A percentile compares a stretch with the other conserved stretches of the same genome.
Evolutionary conservation across 306 rosid species (phyloP).

Genomic region (Pterocarpus macrocarpus): DNA sequence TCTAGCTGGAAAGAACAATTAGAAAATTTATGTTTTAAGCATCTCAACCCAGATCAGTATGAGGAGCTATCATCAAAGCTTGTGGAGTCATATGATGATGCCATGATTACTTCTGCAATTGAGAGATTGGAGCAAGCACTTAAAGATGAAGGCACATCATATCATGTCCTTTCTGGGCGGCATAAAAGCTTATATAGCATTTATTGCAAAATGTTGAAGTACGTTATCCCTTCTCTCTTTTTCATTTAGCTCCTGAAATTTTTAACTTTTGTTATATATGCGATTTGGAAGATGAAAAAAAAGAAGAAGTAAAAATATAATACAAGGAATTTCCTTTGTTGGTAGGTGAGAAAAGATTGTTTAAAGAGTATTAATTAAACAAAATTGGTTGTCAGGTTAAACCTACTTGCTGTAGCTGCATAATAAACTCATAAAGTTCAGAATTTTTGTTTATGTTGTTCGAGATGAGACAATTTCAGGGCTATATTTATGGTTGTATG

Average conservation of each 20-base stretch:
- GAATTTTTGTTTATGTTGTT: neutral
- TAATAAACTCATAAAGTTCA: neutral
- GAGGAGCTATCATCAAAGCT: slow-evolving; percentile 81
- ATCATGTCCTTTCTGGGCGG: slow-evolving; percentile 84
- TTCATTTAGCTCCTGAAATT: slow-evolving; percentile 13
- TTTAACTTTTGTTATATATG: neutral
- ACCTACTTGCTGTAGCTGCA: slow-evolving; percentile 18
- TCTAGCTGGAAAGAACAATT: slow-evolving; percentile 91
- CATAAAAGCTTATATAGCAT: slow-evolving; percentile 94
- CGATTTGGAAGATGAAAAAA: neutral
- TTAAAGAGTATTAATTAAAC: neutral
- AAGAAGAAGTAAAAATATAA: neutral
- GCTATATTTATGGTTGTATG: neutral
- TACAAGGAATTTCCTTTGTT: neutral
- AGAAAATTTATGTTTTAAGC: slow-evolving; percentile 89
- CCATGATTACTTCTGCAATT: slow-evolving; percentile 75
- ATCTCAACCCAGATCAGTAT: slow-evolving; percentile 80
- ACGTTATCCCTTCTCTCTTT: slow-evolving; percentile 44
- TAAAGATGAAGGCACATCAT: slow-evolving; percentile 74
- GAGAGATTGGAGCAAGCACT: slow-evolving; percentile 73
- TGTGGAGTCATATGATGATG: slow-evolving; percentile 79
- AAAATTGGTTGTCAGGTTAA: neutral
- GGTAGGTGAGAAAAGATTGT: neutral
- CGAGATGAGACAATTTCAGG: slow-evolving; percentile 20
- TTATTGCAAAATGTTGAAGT: slow-evolving; percentile 91